These are phyloP conservation scores for Usnea hakonensis DNA, from an alignment of 495 filamentous ascomycete genomes.

Conservation along the genomic window DNA sequence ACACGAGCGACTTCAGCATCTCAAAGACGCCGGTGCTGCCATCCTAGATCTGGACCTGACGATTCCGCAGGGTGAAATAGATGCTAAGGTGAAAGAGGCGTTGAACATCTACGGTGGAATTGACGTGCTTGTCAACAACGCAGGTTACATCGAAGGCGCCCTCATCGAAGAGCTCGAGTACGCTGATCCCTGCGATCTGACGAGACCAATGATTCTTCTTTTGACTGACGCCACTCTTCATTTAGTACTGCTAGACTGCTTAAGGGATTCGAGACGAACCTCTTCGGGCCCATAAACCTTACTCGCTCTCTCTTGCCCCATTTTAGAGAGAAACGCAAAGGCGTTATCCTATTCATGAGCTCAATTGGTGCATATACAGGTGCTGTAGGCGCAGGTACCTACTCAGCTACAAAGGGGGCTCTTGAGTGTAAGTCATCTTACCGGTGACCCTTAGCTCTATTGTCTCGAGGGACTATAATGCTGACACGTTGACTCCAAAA, in stretches of 20 bases:
- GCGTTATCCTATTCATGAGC: slow-evolving; percentile 40
- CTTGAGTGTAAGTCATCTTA: slow-evolving; percentile 18
- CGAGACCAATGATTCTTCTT: background rate
- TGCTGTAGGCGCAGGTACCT: slow-evolving; percentile 20
- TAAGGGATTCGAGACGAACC: slow-evolving; percentile 38
- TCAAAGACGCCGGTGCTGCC: slow-evolving; percentile 33
- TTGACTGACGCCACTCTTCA: background rate
- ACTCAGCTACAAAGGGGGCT: slow-evolving; percentile 31
- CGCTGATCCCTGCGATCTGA: slow-evolving; percentile 5
- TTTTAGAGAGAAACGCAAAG: slow-evolving; percentile 34
- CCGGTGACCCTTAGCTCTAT: too few relatives aligned
- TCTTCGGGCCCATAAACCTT: slow-evolving; percentile 39
- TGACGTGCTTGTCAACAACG: slow-evolving; percentile 32
- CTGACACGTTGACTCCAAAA: background rate
- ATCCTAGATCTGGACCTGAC: slow-evolving; percentile 36
- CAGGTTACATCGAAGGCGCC: slow-evolving; percentile 27
- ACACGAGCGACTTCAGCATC: slow-evolving; percentile 24
- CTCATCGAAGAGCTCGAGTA: slow-evolving; percentile 29
- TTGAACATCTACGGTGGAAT: slow-evolving; percentile 21
- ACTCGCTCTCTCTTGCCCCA: slow-evolving; percentile 36
- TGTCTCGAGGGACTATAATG: too few relatives aligned
- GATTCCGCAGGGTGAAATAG: slow-evolving; percentile 19
- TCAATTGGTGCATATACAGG: slow-evolving; percentile 18
- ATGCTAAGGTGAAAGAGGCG: slow-evolving; percentile 13
- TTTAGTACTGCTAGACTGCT: background rate